Base-by-base conservation (phyloP, 1,284 basidiomycete species). In the Ustilago shanxiensis region DNA sequence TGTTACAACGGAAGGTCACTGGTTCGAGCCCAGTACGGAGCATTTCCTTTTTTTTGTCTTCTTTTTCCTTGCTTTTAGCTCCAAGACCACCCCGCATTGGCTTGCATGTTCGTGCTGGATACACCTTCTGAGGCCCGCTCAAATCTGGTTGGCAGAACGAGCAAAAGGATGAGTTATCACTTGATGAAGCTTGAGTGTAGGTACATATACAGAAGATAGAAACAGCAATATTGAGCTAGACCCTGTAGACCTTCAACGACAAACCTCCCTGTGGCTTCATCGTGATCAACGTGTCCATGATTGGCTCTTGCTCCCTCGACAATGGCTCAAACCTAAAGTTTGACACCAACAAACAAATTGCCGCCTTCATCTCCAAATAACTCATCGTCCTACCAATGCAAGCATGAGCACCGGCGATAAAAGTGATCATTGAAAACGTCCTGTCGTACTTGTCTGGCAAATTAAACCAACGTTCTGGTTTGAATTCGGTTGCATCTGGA, bases 341-440 rank as follows among this genome's bases (percentile, higher is more conserved):
- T 57, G 71, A 58, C 18, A 82, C 66, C n/a, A 82, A 47, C 24
- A 76, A 63, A 66, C 71, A 79, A 26, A 79, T 59, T 26, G 75
- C 60, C 3, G 73, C 72, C 67, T 81, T 80, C 66, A 82, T 77
- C 70, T 82, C 80, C 33, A 72, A 53, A 35, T 77, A 74, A 29
- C 70, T 75, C 81, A 81, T 83, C 13, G 73, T 75, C 13, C 73
- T 57, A 20, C 80, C 81, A 50, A 81, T 81, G 60, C 81, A 83
- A 35, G 69, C 67, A 53, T 83, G 81, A 4, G 79, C 68, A 29
- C 81, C 81, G 5, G 80, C 73, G 41, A 81, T 78, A 45, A 83
- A 83, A 24, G 79, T 79, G 33, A 81, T 64, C 63, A 82, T 67
- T 18, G 67, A 72, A 39, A 80, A 72, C 5, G 69, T 73, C 8